phyloP scores from a whole-genome alignment of 148 eudicot species.

The Limonium bicolor region DNA sequence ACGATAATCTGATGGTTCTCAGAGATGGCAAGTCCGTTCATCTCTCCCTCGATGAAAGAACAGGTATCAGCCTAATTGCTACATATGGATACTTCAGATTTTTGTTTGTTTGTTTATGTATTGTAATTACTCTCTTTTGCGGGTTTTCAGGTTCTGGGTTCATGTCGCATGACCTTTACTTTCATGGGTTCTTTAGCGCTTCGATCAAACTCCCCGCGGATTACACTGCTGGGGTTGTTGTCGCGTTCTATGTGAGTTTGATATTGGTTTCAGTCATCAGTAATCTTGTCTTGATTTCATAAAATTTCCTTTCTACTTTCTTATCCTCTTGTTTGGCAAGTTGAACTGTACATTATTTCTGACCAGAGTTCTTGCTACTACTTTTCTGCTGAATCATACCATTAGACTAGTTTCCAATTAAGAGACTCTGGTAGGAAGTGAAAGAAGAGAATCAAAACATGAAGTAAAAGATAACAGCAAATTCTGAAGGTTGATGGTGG shows the following conservation, averaged over 20 bases:
- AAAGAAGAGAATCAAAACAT: no score
- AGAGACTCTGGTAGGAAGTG: no score
- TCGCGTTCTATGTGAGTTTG: constrained; percentile 77
- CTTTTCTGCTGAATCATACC: not conserved
- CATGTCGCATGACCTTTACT: constrained; percentile 68
- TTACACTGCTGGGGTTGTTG: constrained; percentile 95
- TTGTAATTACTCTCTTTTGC: not conserved
- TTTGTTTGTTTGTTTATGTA: not conserved
- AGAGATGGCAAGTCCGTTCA: constrained; percentile 81
- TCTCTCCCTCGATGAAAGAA: constrained; percentile 72
- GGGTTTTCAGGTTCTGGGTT: constrained; percentile 64
- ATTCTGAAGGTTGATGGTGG: no score
- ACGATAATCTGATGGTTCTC: constrained; percentile 65
- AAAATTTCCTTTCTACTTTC: not conserved
- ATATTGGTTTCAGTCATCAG: not conserved
- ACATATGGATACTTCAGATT: not conserved
- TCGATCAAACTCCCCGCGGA: constrained; percentile 80
- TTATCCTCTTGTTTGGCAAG: not conserved
- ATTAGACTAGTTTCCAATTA: not conserved
- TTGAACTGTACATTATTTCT: no score
- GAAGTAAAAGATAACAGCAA: no score
- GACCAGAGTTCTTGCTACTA: not conserved
- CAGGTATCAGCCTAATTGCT: constrained; percentile 29
- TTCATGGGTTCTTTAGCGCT: constrained; percentile 87
- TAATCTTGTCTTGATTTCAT: not conserved